Conservation (phyloP, 2,329 filamentous ascomycete genomes). For the Apiospora koreana region DNA sequence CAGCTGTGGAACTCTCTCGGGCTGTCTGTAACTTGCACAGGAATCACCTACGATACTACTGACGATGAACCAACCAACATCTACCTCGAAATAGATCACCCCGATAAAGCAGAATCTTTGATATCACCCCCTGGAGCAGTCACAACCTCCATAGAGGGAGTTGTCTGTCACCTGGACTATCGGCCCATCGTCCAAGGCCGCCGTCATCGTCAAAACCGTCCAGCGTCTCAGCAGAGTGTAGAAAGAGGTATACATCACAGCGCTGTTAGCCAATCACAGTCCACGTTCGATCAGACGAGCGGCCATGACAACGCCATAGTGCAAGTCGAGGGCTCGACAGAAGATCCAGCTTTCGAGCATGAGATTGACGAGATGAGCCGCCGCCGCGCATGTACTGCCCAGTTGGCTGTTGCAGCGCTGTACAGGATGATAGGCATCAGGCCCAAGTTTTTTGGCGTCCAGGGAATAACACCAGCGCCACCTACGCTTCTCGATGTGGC, state of each 20-base stretch:
- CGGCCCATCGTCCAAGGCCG: background rate
- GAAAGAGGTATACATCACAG: background rate
- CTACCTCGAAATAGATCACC: slow-evolving; percentile 31
- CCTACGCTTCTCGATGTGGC: slow-evolving; percentile 28
- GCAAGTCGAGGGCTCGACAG: background rate
- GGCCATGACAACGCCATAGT: background rate
- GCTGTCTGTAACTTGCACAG: slow-evolving; percentile 23
- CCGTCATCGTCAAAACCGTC: background rate
- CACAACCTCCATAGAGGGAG: slow-evolving; percentile 28
- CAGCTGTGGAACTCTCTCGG: slow-evolving; percentile 32
- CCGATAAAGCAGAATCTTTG: slow-evolving; percentile 30
- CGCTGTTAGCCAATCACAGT: background rate
- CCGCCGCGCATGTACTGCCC: slow-evolving; percentile 13
- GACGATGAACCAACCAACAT: slow-evolving; percentile 27
- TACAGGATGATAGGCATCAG: slow-evolving; percentile 29
- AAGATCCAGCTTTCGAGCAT: background rate
- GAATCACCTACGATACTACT: slow-evolving; percentile 23
- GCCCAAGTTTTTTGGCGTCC: slow-evolving; percentile 19
- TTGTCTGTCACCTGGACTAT: slow-evolving; percentile 17
- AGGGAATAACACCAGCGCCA: slow-evolving; percentile 15
- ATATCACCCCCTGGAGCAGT: slow-evolving; percentile 29
- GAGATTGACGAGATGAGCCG: background rate
- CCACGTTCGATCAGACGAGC: background rate
- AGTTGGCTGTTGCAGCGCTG: slow-evolving; percentile 28
- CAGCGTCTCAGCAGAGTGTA: background rate